A percentile compares a stretch with the other conserved stretches of the same genome.
Evolutionary conservation across 73 alveolate genomes (phyloP).

Genomic region (Symbiodinium natans): DNA sequence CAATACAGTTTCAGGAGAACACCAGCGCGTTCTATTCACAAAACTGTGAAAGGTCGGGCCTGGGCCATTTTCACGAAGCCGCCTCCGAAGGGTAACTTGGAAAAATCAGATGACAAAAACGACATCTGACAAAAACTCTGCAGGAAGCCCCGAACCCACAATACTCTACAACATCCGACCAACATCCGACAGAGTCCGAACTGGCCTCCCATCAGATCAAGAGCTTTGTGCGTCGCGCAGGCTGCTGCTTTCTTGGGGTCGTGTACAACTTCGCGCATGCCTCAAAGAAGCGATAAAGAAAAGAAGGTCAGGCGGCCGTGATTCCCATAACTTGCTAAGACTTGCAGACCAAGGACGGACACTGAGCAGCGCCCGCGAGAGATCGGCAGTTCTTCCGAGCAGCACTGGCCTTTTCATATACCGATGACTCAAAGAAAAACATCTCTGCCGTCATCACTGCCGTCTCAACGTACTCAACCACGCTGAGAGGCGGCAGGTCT

Average conservation of each 20-base stretch:
- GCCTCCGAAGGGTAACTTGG: too few species aligned
- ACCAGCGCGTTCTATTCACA: too few species aligned
- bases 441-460: not conserved
- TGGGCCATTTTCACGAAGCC: constrained; percentile 93
- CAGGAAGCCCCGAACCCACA: not conserved
- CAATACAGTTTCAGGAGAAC: too few species aligned
- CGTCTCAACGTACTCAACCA: not conserved
- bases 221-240: constrained; percentile 64
- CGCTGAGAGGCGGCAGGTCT: constrained; percentile 26
- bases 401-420: constrained; percentile 38
- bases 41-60: not conserved
- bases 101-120: too few species aligned
- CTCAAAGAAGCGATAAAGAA: not conserved
- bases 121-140: not conserved
- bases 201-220: constrained; percentile 92
- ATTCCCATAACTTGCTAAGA: not conserved
- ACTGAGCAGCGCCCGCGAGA: constrained; percentile 31
- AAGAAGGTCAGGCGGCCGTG: not conserved
- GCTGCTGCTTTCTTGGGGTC: constrained; percentile 67
- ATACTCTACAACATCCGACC: not conserved
- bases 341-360: not conserved
- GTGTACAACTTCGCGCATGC: constrained; percentile 16
- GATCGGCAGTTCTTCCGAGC: constrained; percentile 59
- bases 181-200: too few species aligned
- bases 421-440: not conserved